phyloP scores from a whole-genome alignment of 805 yeast genomes.

The Maudiozyma pseudohumilis region DNA sequence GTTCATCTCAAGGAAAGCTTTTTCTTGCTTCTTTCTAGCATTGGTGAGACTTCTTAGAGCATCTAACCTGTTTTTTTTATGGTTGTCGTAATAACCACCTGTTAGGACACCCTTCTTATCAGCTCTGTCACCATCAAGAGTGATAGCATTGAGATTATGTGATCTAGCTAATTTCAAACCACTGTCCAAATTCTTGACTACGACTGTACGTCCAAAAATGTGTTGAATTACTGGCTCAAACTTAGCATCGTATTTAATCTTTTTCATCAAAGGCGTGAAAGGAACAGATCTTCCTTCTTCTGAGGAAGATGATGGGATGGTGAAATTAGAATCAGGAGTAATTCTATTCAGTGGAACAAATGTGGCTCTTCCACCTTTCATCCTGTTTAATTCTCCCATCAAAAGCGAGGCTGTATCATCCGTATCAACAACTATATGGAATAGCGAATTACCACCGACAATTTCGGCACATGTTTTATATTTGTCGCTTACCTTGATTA shows the following conservation, averaged over 20 bases:
- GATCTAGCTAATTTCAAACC: slow-evolving; percentile 60
- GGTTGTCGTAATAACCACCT: slow-evolving; percentile 74
- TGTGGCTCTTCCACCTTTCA: slow-evolving; percentile 75
- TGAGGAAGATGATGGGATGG: slow-evolving; percentile 49
- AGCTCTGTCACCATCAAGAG: slow-evolving; percentile 86
- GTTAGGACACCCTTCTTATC: slow-evolving; percentile 75
- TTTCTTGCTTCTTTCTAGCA: slow-evolving; percentile 30
- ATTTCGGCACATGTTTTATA: slow-evolving; percentile 83
- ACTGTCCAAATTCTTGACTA: slow-evolving; percentile 55
- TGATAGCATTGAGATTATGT: slow-evolving; percentile 62
- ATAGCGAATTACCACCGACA: slow-evolving; percentile 76
- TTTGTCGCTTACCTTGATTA: slow-evolving; percentile 70
- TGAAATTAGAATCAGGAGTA: slow-evolving; percentile 27
- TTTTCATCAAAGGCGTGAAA: slow-evolving; percentile 68
- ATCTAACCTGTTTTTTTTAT: slow-evolving; percentile 58
- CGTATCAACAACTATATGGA: slow-evolving; percentile 81
- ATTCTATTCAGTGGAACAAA: slow-evolving; percentile 83
- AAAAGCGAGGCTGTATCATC: slow-evolving; percentile 74
- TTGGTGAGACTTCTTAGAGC: slow-evolving; percentile 47
- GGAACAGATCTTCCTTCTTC: slow-evolving; percentile 26
- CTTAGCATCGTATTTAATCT: slow-evolving; percentile 50
- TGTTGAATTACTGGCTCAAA: slow-evolving; percentile 63
- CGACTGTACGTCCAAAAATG: slow-evolving; percentile 73
- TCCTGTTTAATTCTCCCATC: slow-evolving; percentile 64
- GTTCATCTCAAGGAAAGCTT: slow-evolving; percentile 33